Evolutionary conservation across 176 grass and related monocot species (phyloP), one percentile per base, ranked within the genome.

Genomic region (Melocanna baccifera): DNA sequence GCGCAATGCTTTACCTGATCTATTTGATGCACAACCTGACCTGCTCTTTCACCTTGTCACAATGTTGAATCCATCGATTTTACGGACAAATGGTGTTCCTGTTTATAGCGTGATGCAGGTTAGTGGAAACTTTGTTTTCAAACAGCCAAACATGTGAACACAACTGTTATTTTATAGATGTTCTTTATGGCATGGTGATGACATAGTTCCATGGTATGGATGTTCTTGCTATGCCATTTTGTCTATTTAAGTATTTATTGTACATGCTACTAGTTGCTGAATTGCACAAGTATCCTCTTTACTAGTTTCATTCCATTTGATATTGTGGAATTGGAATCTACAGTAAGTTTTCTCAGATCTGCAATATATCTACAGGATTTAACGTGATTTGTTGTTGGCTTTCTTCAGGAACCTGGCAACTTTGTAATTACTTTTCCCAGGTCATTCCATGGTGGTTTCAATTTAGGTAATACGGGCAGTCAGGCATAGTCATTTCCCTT

Each of bases 371-470:
- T 70, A 76, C 26, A 46, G 29, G 16, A 77, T 68, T 22, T 56
- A 40, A 71, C 43, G 73, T 74, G 51, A 39, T 81, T 75, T 73
- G 1, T 73, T 69, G 14, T 32, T 85, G 29, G 45, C 51, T 43
- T 74, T 79, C 47, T 64, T 74, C 82, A 97, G 95, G 95, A 97
- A 78, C 95, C 92, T 87, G 95, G 95, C 48, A 97, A 94, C 82
- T 97, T 97, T 82, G 92, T 97, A 55, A 94, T 97, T 84, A 97
- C 95, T 82, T 97, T 97, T 88, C 95, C 95, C 22, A 94, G 92
- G 72, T 97, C 95, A 81, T 97, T 86, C 79, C 95, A 97, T 90
- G 90, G 92, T 65, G 95, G 95, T 76, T 97, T 97, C 82, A 97
- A 97, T 88, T 91, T 94, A 84, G 95, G 95, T 94, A 94, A 89